Evolutionary conservation across 306 rosid species (phyloP), one percentile per base, ranked within the genome.

Genomic region (Phaseolus lunatus): DNA sequence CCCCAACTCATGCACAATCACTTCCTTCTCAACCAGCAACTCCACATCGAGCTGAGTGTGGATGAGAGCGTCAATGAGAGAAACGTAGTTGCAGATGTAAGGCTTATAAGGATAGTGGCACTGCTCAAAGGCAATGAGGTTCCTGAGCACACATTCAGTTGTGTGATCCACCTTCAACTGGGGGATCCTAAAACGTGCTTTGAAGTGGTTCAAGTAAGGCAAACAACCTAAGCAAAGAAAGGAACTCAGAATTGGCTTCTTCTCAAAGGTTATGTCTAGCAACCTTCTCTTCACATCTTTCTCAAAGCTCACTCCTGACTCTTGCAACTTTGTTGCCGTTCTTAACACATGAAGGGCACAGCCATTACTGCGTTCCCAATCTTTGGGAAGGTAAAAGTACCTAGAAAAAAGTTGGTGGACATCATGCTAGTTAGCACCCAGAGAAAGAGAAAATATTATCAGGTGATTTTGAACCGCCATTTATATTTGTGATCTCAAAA

Each of bases 121-220:
- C 65, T 83, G 92, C 77, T 88, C 92, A 15, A 90, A 56, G 2
- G 95, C 90, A 68, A 88, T 85, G 2, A 90, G 78, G 61, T 90
- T 90, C 64, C 93, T 48, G 0, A 87, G 37, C n/a, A 87, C 35
- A 33, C 87, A 81, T 48, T 86, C 91, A 0, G 89, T 86, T 9
- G 71, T 68, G 75, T 83, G 72, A 12, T 85, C 84, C 0, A 86
- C 75, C 4, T 49, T 73, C 56, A 88, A 52, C 3, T 57, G 72
- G 0, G 90, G 86, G 5, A 88, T 41, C 23, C 62, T 44, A 0
- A 89, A 62, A n/a, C 58, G 67, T 67, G 87, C 82, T 5, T 82
- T 67, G 72, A 80, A 48, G 44, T 39, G 57, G 2, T 75, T 66
- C 29, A 81, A 4, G 45, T 18, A 43, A 1, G 84, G 75, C 0